These are phyloP conservation scores for Amauroascus niger DNA, from an alignment of 2,329 filamentous ascomycete genomes.

Conservation along the genomic window DNA sequence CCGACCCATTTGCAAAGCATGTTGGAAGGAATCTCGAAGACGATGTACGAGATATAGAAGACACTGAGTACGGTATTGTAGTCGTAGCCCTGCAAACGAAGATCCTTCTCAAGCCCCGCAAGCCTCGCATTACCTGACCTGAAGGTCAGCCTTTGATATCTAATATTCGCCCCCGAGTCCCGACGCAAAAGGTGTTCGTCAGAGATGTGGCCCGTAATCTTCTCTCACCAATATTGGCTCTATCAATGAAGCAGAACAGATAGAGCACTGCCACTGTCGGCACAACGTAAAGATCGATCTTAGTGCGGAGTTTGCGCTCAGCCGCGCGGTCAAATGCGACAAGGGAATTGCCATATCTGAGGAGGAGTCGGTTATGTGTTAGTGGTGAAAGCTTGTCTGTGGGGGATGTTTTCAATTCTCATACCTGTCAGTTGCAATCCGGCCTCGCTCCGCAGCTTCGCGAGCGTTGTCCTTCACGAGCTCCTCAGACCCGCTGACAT, in stretches of 20 bases:
- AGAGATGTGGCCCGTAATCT: neutral
- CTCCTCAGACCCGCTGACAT: neutral
- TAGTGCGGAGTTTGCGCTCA: slow-evolving; percentile 50
- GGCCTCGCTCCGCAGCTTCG: slow-evolving; percentile 38
- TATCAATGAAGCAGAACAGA: slow-evolving; percentile 64
- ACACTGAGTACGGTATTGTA: slow-evolving; percentile 59
- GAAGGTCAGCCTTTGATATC: neutral
- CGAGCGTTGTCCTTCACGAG: slow-evolving; percentile 18
- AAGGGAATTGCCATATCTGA: slow-evolving; percentile 42
- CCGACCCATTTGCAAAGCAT: slow-evolving; percentile 61
- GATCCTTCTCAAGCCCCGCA: slow-evolving; percentile 54
- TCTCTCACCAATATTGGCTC: slow-evolving; percentile 58
- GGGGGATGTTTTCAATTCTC: neutral
- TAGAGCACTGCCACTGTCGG: slow-evolving; percentile 59
- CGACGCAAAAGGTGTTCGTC: neutral
- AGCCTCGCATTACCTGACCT: slow-evolving; percentile 55
- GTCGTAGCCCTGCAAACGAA: slow-evolving; percentile 51
- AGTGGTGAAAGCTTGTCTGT: neutral
- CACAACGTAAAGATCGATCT: slow-evolving; percentile 57
- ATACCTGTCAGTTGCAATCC: slow-evolving; percentile 42
- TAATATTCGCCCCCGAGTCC: too few species aligned
- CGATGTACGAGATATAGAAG: slow-evolving; percentile 64
- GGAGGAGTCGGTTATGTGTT: neutral
- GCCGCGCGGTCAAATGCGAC: slow-evolving; percentile 48
- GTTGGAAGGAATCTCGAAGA: slow-evolving; percentile 62